phyloP scores from a whole-genome alignment of 2,329 filamentous ascomycete genomes.

The Pseudogymnoascus sp. region DNA sequence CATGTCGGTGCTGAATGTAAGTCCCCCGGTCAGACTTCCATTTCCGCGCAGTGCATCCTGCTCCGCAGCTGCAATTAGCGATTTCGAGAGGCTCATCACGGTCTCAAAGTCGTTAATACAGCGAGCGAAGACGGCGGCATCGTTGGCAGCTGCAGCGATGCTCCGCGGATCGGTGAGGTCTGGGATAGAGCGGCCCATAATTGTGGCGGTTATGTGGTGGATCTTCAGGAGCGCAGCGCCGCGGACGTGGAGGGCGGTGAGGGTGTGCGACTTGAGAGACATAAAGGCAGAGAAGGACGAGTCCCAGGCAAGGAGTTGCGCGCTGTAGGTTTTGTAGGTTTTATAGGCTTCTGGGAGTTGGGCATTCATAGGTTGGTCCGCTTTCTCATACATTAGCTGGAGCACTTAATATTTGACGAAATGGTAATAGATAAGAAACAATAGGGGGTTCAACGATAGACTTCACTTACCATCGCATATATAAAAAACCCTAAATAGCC shows the following conservation, averaged over 20 bases:
- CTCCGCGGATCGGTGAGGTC: neutral
- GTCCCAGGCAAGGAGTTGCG: neutral
- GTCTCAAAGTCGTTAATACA: slow-evolving; percentile 17
- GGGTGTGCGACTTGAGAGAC: slow-evolving; percentile 16
- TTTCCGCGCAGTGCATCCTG: slow-evolving; percentile 21
- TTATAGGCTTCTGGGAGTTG: slow-evolving; percentile 17
- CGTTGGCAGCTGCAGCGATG: neutral
- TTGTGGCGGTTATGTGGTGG: slow-evolving; percentile 20
- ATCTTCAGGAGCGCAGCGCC: slow-evolving; percentile 27
- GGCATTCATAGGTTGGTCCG: slow-evolving; percentile 13
- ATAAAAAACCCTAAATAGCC: slow-evolving; percentile 23
- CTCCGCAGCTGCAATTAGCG: slow-evolving; percentile 23
- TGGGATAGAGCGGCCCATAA: slow-evolving; percentile 18
- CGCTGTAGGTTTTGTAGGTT: slow-evolving; percentile 16
- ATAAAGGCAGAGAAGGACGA: slow-evolving; percentile 23
- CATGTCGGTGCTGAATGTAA: slow-evolving; percentile 25
- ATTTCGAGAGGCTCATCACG: slow-evolving; percentile 21
- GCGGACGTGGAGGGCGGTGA: slow-evolving; percentile 23
- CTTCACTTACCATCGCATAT: slow-evolving; percentile 16
- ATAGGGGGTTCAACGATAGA: neutral
- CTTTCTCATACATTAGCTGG: neutral
- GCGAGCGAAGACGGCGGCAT: neutral
- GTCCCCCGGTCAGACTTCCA: slow-evolving; percentile 1
- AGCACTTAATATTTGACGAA: neutral
- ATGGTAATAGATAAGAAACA: neutral